phyloP scores from a whole-genome alignment of 441 rosid genomes.

The Pelargonium cotyledonis region DNA sequence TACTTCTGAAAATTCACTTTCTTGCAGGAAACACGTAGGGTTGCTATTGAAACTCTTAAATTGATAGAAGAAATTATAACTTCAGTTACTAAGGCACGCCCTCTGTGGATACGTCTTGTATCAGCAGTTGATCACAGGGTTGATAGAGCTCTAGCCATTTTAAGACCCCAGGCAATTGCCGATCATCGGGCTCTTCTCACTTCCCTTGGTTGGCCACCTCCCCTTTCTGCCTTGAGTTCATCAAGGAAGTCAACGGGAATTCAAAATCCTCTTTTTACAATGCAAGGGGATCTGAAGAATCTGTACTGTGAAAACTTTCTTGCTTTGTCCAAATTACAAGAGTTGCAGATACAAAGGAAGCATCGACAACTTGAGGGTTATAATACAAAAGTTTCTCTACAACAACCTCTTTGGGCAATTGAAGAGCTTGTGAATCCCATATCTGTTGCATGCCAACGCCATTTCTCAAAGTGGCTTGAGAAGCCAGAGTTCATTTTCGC shows the following conservation, averaged over 20 bases:
- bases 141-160: constrained; percentile 76
- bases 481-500: constrained; percentile 82
- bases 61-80: constrained; percentile 55
- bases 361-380: constrained; percentile 71
- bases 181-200: constrained; percentile 75
- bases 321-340: constrained; percentile 74
- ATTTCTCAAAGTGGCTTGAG: constrained; percentile 74
- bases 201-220: constrained; percentile 91
- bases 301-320: constrained; percentile 73
- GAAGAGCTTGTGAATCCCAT: constrained; percentile 90
- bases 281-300: constrained; percentile 67
- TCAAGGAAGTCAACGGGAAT: constrained; percentile 39
- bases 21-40: constrained; percentile 49
- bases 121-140: constrained; percentile 86
- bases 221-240: constrained; percentile 54
- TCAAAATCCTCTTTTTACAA: constrained; percentile 62
- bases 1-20: constrained; percentile 14
- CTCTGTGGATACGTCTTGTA: constrained; percentile 69
- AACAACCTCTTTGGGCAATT: constrained; percentile 91
- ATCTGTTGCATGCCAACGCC: constrained; percentile 56
- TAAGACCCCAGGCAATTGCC: constrained; percentile 88
- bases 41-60: constrained; percentile 54
- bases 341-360: constrained; percentile 73
- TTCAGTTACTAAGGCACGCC: constrained; percentile 50
- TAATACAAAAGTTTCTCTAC: constrained; percentile 51